Evolutionary conservation across 345 rosid species (phyloP).

Genomic region (Lagerstroemia speciosa): DNA sequence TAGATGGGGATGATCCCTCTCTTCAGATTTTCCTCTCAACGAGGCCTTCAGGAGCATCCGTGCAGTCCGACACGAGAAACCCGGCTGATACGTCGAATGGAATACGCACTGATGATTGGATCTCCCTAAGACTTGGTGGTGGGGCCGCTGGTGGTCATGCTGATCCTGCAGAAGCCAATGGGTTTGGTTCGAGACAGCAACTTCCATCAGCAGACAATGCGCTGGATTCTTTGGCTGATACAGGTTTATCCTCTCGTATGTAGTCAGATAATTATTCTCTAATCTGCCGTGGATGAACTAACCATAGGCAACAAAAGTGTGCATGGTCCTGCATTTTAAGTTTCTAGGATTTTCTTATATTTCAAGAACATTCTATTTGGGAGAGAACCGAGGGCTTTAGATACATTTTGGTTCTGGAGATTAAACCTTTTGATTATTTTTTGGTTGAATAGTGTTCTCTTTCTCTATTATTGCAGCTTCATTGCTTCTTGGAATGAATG

Average conservation of each 20-base stretch:
- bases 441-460: neutral
- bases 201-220: conserved; percentile 41
- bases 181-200: conserved; percentile 46
- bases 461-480: conserved; percentile 51
- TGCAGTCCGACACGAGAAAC: conserved; percentile 49
- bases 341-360: neutral
- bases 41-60: conserved; percentile 54
- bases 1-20: conserved; percentile 77
- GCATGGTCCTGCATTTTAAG: neutral
- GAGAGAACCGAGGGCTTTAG: neutral
- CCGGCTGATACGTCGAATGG: conserved; percentile 68
- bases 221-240: conserved; percentile 49
- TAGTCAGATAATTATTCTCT: neutral
- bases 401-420: neutral
- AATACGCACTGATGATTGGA: conserved; percentile 73
- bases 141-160: conserved; percentile 41
- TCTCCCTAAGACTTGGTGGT: conserved; percentile 89
- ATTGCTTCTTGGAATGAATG: conserved; percentile 65
- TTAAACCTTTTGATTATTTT: neutral
- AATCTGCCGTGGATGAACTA: neutral
- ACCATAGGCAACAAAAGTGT: neutral
- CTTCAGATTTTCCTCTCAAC: conserved; percentile 92
- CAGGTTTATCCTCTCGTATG: conserved; percentile 57
- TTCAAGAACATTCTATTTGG: neutral
- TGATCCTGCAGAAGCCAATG: conserved; percentile 39